phyloP scores from a whole-genome alignment of 139 green algal species.

The Microglena sp. region DNA sequence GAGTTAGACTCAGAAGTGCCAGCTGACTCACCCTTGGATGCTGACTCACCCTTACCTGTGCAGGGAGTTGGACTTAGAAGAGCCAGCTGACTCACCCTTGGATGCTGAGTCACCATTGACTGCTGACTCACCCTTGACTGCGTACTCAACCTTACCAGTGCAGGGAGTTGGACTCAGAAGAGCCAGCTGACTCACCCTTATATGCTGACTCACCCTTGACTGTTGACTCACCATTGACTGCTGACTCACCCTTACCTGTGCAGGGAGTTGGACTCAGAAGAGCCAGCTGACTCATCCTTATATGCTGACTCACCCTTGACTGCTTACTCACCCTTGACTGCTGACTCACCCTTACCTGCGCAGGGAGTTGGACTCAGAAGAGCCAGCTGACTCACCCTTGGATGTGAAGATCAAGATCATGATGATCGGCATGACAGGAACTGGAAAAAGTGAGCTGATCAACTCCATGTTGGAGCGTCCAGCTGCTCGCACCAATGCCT shows the following conservation, averaged over 20 bases:
- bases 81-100: conserved; percentile 10
- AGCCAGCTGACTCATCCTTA: conserved; percentile 10
- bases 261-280: conserved; percentile 9
- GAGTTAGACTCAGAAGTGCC: conserved; percentile 2
- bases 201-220: neutral
- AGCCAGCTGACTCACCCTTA: conserved; percentile 10
- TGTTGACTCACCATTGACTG: neutral
- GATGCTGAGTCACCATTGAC: neutral
- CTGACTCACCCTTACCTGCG: neutral
- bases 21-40: neutral
- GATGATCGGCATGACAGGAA: conserved; percentile 41
- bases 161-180: conserved; percentile 9
- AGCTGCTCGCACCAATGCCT: conserved; percentile 29
- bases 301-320: neutral
- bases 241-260: neutral
- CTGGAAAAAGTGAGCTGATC: conserved; percentile 46
- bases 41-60: neutral
- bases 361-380: conserved; percentile 9
- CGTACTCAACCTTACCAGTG: neutral
- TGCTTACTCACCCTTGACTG: neutral
- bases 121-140: neutral
- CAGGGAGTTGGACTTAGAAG: conserved; percentile 8
- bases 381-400: conserved; percentile 10
- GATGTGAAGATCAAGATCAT: conserved; percentile 29
- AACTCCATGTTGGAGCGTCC: conserved; percentile 35